These are phyloP conservation scores for Musa troglodytarum DNA, from an alignment of 176 grass and related monocot species.

Conservation along the genomic window DNA sequence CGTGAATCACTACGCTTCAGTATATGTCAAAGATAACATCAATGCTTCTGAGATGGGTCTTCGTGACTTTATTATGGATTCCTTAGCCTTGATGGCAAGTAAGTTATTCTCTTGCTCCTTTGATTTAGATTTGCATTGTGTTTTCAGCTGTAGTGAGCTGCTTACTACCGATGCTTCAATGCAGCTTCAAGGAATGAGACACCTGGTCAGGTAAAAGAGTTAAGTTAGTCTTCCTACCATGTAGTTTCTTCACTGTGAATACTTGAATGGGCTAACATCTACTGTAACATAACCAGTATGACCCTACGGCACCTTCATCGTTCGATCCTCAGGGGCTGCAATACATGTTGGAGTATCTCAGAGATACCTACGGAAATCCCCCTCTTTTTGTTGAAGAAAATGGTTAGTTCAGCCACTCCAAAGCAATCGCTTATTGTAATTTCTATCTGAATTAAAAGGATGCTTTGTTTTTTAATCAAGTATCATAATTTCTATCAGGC, in stretches of 20 bases:
- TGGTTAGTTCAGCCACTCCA: constrained; percentile 15
- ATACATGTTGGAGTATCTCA: constrained; percentile 37
- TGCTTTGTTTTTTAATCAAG: constrained; percentile 4
- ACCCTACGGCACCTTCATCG: constrained; percentile 1
- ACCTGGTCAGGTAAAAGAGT: constrained; percentile 37
- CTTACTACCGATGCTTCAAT: neutral
- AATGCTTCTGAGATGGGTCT: neutral
- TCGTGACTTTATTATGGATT: constrained; percentile 44
- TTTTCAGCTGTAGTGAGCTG: neutral
- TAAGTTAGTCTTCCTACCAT: neutral
- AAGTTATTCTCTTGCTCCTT: neutral
- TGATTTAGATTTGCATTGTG: neutral
- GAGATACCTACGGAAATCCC: constrained; percentile 33
- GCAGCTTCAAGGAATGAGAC: constrained; percentile 44
- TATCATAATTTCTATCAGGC: constrained; percentile 19
- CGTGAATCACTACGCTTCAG: constrained; percentile 60
- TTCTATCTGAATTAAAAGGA: too few relatives aligned
- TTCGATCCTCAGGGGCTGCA: constrained; percentile 33
- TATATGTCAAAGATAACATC: constrained; percentile 44
- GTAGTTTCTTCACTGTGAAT: neutral
- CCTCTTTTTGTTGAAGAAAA: constrained; percentile 78
- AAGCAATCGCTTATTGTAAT: too few relatives aligned
- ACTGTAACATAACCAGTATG: constrained; percentile 1
- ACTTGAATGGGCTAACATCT: neutral
- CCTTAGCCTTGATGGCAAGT: constrained; percentile 45